Evolutionary conservation across 495 filamentous ascomycete species (phyloP).

Genomic region (Astrothelium subdiscretum): DNA sequence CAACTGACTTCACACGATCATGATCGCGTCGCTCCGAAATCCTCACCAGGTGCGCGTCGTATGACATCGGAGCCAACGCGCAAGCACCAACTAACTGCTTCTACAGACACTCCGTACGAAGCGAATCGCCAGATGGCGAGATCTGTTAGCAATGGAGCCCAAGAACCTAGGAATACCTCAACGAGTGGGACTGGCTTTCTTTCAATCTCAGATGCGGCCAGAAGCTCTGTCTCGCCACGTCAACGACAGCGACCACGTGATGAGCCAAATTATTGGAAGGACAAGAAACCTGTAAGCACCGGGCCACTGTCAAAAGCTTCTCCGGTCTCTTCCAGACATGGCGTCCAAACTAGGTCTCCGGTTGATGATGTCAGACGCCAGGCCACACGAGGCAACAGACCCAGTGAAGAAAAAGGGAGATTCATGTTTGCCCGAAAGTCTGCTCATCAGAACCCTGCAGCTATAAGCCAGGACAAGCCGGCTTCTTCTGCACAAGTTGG

Average conservation of each 20-base stretch:
- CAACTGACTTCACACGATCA: not conserved
- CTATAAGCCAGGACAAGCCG: not conserved
- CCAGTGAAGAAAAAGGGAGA: not conserved
- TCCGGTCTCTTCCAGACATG: not conserved
- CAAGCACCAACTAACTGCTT: too few relatives aligned
- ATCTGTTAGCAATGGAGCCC: not conserved
- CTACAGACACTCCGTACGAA: not conserved
- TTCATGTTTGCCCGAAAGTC: not conserved
- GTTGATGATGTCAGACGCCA: not conserved
- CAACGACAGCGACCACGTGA: not conserved
- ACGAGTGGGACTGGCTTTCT: not conserved
- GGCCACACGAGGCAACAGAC: not conserved
- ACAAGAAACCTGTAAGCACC: not conserved
- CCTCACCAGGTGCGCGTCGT: not conserved
- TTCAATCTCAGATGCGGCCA: not conserved
- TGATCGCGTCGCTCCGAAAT: not conserved
- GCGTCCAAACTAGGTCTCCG: not conserved
- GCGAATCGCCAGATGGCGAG: not conserved
- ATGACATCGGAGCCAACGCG: too few relatives aligned
- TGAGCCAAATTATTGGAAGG: not conserved
- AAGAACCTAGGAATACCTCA: not conserved
- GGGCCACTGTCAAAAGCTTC: not conserved
- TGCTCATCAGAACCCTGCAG: not conserved
- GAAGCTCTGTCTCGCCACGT: not conserved
- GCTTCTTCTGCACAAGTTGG: not conserved